Base-by-base conservation (phyloP, 2,329 filamentous ascomycete genomes). In the Hortaea werneckii region DNA sequence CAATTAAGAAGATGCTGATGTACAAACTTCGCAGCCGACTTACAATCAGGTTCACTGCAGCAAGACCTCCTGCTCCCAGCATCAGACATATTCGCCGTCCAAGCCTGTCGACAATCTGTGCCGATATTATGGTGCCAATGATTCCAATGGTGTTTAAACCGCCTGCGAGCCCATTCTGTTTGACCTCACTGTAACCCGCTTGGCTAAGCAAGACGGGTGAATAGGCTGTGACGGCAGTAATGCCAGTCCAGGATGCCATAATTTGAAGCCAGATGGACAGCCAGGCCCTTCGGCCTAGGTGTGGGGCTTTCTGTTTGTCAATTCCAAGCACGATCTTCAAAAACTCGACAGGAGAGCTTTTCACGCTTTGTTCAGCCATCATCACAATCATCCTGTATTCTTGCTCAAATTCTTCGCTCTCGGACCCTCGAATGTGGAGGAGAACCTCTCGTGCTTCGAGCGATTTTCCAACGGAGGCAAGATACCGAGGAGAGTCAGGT, bases 71-170 rank as follows among this genome's bases (percentile, higher is more conserved):
- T 3, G 68, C 57, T 30, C 68, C 68, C 10, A 59, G 56, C 54
- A 72, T 68, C 20, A 72, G 49, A 49, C 69, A 71, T 6, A 44
- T 50, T 20, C 65, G 59, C 5, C 73, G 67, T 13, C 74, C 73
- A 5, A 76, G 55, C 1, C 66, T 65, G 54, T 77, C 74, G 29
- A 77, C 67, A 8, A 76, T 70, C 41, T 73, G 68, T 2, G 73
- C 69, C 44, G 68, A 71, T 46, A 74, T 71, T 32, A 74, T 69
- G 2, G 73, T 77, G 1, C 72, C 72, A 2, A 74, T 49, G 27
- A 76, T 71, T 9, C 73, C 73, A 41, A 76, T 64, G 0, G 72
- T 75, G 56, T 75, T 77, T 11, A 75, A 57, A 5, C 71, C 68
- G 5, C 74, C 74, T 1, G 73, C 68, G 7, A 77, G 67, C 32